Percentiles rank a stretch among this genome's conserved stretches.
phyloP scores from a whole-genome alignment of 1,284 basidiomycete species.

The Blastosporella zonata region DNA sequence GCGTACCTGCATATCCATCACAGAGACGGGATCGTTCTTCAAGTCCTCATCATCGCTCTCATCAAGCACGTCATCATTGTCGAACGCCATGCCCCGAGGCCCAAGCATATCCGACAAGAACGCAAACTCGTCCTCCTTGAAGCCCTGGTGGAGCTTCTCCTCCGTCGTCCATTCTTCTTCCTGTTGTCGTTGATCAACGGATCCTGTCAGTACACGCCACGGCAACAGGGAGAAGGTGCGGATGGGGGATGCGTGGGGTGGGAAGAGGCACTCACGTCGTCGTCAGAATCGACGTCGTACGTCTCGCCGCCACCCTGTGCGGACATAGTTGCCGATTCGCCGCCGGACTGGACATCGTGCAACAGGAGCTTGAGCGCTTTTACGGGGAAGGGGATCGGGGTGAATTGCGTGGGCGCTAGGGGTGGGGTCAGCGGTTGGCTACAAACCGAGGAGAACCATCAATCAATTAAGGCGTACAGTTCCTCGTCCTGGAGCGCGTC shows the following conservation, averaged over 20 bases:
- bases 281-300: constrained; percentile 68
- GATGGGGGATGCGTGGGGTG: too few species aligned
- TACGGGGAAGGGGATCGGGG: constrained; percentile 81
- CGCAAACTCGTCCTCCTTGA: constrained; percentile 60
- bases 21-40: constrained; percentile 81
- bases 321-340: constrained; percentile 62
- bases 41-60: constrained; percentile 83
- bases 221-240: not conserved
- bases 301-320: constrained; percentile 42
- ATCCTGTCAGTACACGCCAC: not conserved
- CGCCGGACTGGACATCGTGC: constrained; percentile 75
- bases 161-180: constrained; percentile 91
- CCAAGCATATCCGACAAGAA: constrained; percentile 71
- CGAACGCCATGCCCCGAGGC: constrained; percentile 64
- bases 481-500: constrained; percentile 88
- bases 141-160: constrained; percentile 49
- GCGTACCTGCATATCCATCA: constrained; percentile 84
- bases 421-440: not conserved
- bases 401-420: constrained; percentile 82
- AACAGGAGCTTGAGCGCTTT: constrained; percentile 90
- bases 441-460: not conserved
- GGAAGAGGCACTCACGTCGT: constrained; percentile 56
- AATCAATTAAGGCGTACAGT: constrained; percentile 51
- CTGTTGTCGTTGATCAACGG: constrained; percentile 32
- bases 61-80: constrained; percentile 68